Percentiles rank a stretch among this genome's conserved stretches.
These are phyloP conservation scores for Quercus alba DNA, from an alignment of 306 rosid genomes.

Conservation along the genomic window DNA sequence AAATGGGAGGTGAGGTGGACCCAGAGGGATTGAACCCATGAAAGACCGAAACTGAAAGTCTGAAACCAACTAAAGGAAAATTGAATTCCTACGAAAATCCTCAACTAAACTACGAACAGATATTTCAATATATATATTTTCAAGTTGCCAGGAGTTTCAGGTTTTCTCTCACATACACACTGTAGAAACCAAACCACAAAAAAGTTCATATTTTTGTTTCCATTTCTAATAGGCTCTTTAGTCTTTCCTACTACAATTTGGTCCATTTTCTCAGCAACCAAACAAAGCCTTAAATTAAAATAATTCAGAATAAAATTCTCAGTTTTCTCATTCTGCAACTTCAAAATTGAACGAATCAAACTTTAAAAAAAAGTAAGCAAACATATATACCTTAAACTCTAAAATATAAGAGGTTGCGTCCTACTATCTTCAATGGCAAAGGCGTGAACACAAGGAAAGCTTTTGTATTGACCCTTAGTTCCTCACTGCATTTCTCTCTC, in stretches of 20 bases:
- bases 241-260: neutral
- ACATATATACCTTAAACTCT: constrained; percentile 42
- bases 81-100: neutral
- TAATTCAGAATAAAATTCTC: neutral
- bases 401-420: too few relatives aligned
- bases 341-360: too few relatives aligned
- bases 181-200: too few relatives aligned
- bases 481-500: constrained; percentile 21
- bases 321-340: too few relatives aligned
- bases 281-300: neutral
- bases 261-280: constrained; percentile 23
- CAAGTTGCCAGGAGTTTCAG: neutral
- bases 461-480: neutral
- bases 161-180: too few relatives aligned
- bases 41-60: too few relatives aligned
- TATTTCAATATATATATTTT: neutral
- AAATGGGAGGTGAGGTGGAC: too few relatives aligned
- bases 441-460: neutral
- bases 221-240: too few relatives aligned
- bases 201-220: too few relatives aligned
- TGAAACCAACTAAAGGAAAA: too few relatives aligned
- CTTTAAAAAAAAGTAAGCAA: too few relatives aligned
- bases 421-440: constrained; percentile 12
- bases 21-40: too few relatives aligned
- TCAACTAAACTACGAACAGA: neutral